Evolutionary conservation across 179 eudicot species (phyloP), one percentile per base, ranked within the genome.

Genomic region (Patellifolia procumbens): DNA sequence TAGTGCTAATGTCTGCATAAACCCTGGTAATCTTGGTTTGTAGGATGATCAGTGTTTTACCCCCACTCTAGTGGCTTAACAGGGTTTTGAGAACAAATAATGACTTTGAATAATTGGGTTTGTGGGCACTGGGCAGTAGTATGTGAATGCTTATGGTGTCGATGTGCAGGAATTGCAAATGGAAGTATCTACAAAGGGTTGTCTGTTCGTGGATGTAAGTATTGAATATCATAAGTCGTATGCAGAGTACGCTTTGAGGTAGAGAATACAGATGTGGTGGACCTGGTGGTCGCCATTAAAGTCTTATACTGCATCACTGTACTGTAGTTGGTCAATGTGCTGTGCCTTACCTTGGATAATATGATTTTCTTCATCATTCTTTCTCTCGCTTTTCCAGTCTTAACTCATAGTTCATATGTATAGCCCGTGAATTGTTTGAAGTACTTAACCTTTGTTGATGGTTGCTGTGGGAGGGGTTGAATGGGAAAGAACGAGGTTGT

Each of bases 121-220:
- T 34, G 43, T 34, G 68, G 37, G 68, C 32, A 17, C 31, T 32
- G 35, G 16, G 68, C 16, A 63, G 12, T 63, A 63, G 68, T 63
- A 63, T 15, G 68, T 63, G 17, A 63, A 35, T 34, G 39, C 58
- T 29, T 43, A 39, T 67, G 62, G 39, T 51, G 73, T 68, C 10
- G n/a, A 35, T 29, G 72, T 75, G 66, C 65, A 55, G 73, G 67
- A 11, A 68, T 32, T 55, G 67, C 73, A 22, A 67, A 24, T 28
- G 66, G 55, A 67, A 68, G 66, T 68, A 13, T 59, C 63, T 59
- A 16, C 32, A 56, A 56, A 56, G 16, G 13, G 24, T 24, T 56
- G 61, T 22, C 29, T 56, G 15, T 56, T 56, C 61, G 61, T 56
- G 61, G 31, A 67, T 69, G 79, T 55, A 49, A 77, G 67, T 56